Percentiles rank a stretch among this genome's conserved stretches.
Conservation (phyloP, 179 eudicot genomes). For the Sideroxylon spinosum region DNA sequence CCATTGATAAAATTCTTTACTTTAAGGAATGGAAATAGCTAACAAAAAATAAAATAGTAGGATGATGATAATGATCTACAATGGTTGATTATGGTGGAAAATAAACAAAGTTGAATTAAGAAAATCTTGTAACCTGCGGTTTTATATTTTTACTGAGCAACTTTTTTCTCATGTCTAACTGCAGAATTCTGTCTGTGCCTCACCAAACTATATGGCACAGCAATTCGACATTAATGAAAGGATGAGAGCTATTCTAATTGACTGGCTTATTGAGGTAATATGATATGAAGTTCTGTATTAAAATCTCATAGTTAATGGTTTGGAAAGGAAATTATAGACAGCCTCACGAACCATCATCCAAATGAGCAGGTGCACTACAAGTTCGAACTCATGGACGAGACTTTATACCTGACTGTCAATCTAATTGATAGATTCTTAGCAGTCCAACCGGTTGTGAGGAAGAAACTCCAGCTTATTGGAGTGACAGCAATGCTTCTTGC, state of each 20-base stretch:
- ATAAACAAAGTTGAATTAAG: too few species aligned
- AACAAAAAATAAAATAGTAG: too few species aligned
- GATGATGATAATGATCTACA: too few species aligned
- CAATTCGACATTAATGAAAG: slow-evolving; percentile 78
- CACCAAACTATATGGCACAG: slow-evolving; percentile 58
- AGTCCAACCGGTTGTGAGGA: slow-evolving; percentile 54
- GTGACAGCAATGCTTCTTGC: slow-evolving; percentile 47
- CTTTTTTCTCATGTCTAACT: not conserved
- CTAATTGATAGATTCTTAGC: slow-evolving; percentile 84
- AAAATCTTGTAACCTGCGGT: not conserved
- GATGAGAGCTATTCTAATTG: slow-evolving; percentile 88
- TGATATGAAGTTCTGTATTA: not conserved
- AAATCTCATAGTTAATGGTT: not conserved
- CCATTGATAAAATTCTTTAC: too few species aligned
- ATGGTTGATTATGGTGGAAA: too few species aligned
- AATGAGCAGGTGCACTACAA: slow-evolving; percentile 73
- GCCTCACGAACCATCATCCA: not conserved
- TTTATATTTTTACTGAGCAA: not conserved
- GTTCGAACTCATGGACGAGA: slow-evolving; percentile 83
- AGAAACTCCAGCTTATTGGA: slow-evolving; percentile 72
- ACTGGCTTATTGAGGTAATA: slow-evolving; percentile 92
- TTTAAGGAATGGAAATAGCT: too few species aligned
- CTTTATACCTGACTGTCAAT: slow-evolving; percentile 70
- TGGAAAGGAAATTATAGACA: not conserved
- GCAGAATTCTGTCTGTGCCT: slow-evolving; percentile 45